Percentiles rank a stretch among this genome's conserved stretches.
Conservation (phyloP, 164 flowering plant genomes). For the Tinospora cordifolia region DNA sequence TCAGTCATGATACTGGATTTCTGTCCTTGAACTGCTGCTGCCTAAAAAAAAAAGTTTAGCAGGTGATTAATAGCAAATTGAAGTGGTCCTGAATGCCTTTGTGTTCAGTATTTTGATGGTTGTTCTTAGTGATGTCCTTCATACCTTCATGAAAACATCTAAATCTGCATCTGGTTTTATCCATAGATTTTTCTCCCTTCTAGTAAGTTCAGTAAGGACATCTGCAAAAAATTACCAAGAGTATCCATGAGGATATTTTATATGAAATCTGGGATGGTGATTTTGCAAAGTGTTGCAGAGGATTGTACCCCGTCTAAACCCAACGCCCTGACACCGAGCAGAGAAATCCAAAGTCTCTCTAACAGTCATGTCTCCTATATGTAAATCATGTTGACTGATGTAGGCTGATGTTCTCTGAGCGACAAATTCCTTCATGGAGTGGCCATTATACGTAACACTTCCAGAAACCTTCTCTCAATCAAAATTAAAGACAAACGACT, state of each 20-base stretch:
- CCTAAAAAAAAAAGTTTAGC: constrained; percentile 13
- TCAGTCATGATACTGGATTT: constrained; percentile 24
- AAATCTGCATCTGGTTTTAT: constrained; percentile 29
- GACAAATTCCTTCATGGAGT: constrained; percentile 28
- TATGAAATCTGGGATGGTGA: background rate
- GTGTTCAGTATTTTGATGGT: background rate
- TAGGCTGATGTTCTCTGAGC: constrained; percentile 30
- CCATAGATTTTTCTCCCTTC: constrained; percentile 24
- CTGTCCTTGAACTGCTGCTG: constrained; percentile 24
- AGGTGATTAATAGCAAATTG: background rate
- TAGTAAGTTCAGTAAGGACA: constrained; percentile 26
- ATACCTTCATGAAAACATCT: constrained; percentile 35
- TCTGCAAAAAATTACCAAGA: constrained; percentile 13
- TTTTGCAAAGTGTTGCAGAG: background rate
- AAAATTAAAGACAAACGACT: background rate
- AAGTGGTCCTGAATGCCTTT: background rate
- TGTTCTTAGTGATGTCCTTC: background rate
- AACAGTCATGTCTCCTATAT: constrained; percentile 32
- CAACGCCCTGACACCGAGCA: constrained; percentile 34
- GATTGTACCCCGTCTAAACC: constrained; percentile 27
- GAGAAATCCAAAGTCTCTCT: constrained; percentile 36
- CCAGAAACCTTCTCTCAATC: constrained; percentile 24
- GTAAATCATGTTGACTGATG: constrained; percentile 32
- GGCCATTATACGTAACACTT: constrained; percentile 29
- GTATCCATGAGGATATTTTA: background rate